phyloP scores from a whole-genome alignment of 2,329 filamentous ascomycete genomes.

The Orbilia javanica region DNA sequence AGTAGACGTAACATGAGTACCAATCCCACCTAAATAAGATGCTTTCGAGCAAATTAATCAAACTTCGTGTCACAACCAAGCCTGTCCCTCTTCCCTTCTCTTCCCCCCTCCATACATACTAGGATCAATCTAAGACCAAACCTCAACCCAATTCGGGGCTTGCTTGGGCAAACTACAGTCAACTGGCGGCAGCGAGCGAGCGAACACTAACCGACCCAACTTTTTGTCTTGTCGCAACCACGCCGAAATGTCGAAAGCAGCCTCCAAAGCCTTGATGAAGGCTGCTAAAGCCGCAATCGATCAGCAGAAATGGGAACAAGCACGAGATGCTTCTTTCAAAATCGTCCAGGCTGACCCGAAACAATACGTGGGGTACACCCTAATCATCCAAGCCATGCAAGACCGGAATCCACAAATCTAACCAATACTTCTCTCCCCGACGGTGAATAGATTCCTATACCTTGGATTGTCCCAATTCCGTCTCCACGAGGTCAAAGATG shows the following conservation, averaged over 20 bases:
- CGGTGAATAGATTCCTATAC: slow-evolving; percentile 77
- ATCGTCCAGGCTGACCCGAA: slow-evolving; percentile 79
- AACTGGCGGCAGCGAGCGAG: not conserved
- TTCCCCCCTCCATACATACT: not conserved
- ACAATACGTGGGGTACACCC: slow-evolving; percentile 72
- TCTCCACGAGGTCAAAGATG: slow-evolving; percentile 76
- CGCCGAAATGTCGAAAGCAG: slow-evolving; percentile 52
- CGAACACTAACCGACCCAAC: slow-evolving; percentile 9
- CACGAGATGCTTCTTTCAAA: slow-evolving; percentile 75
- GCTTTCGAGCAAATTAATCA: not conserved
- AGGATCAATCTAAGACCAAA: not conserved
- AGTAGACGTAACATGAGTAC: not conserved
- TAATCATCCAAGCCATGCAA: not conserved
- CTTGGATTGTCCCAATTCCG: slow-evolving; percentile 87
- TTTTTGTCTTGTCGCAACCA: slow-evolving; percentile 21
- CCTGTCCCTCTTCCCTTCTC: not conserved
- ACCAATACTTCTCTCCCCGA: slow-evolving; percentile 36
- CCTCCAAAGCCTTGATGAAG: slow-evolving; percentile 72
- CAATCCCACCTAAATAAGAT: not conserved
- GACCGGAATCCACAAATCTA: slow-evolving; percentile 1
- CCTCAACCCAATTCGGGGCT: not conserved
- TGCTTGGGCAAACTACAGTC: slow-evolving; percentile 7
- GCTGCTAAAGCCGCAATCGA: slow-evolving; percentile 82
- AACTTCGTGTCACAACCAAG: not conserved
- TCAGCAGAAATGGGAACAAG: slow-evolving; percentile 82